Evolutionary conservation across 495 filamentous ascomycete genomes (phyloP), one percentile per base, ranked within the genome.

Genomic region (Aspergillus nanangensis): DNA sequence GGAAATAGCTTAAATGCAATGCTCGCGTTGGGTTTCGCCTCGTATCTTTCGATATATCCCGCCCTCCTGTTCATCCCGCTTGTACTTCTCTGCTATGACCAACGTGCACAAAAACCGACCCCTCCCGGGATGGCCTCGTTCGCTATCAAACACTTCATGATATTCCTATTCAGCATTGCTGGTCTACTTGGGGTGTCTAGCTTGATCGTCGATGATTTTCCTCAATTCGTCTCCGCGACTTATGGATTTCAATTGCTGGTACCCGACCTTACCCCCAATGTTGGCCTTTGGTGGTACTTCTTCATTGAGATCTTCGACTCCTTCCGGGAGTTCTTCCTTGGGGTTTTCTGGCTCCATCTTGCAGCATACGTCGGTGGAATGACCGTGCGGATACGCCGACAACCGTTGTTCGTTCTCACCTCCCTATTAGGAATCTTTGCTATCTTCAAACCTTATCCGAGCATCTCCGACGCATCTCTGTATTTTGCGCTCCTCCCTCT

Each of bases 251-350:
- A 92, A 54, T 75, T 98, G 11, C 80, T 93, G 3, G 81, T 98
- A 3, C 90, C 90, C 1, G 94, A 97, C 66, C 72, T 98, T 34
- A 92, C 92, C 0, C 93, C 93, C 18, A 98, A 97, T 52, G 83
- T 94, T 31, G 93, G 93, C 2, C 76, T 98, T 0, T 98, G 93
- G 93, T 98, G 93, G 93, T 98, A 98, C 69, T 98, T 97, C 67
- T 97, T 98, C 69, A 94, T 92, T 55, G 93, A 98, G 68, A 98
- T 98, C 81, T 98, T 98, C 62, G 93, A 98, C 65, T 92, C 90
- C 4, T 98, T 98, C 76, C 82, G 93, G 18, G 84, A 86, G 39
- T 97, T 98, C 73, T 98, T 98, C 75, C 76, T 98, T 2, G 94
- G 87, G 17, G 90, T 97, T 5, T 98, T 98, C 66, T 96, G 94